Evolutionary conservation across 106 monocot genomes (phyloP), one percentile per base, ranked within the genome.

Genomic region (Apostasia shenzhenica): DNA sequence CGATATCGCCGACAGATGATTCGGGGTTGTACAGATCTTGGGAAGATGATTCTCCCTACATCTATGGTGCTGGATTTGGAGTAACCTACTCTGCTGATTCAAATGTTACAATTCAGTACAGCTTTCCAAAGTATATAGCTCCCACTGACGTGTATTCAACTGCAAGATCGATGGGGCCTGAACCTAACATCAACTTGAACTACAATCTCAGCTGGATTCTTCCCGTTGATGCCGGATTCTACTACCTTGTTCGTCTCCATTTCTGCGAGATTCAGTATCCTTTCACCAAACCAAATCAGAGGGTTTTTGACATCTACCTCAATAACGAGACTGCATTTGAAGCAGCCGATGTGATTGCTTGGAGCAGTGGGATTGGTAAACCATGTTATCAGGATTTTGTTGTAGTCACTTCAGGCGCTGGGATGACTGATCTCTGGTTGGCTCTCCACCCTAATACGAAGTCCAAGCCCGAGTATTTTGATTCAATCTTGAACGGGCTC

Each of bases 131-230:
- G 13, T 82, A 84, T 66, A 54, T 77, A 14, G 88, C 88, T 3
- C 88, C 88, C 2, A 5, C 12, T 2, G 67, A 72, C 6, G 84
- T 89, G 8, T 89, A 89, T 69, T 52, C 49, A 6, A 82, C 84
- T 4, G 79, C 81, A 45, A 67, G 88, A 50, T 84, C 84, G 6
- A 89, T 89, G 88, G 84, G 77, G 1, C 68, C 68, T 10, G 52
- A 40, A 10, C 12, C 44, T 1, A 41, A 9, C 1, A 0, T 81
- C 40, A 85, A 89, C 46, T 6, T 73, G 3, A 72, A 89, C 60
- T 82, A 54, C 65, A 84, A 89, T 8, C 77, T 89, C 47, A 81
- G 77, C 10, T 89, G 88, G 88, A 61, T 77, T 1, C 42, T 84
- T 50, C 9, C 55, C 4, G 82, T 89, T 0, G 88, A 89, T 26